Conservation (phyloP, 2,329 filamentous ascomycete genomes). For the Helotiales sp. region DNA sequence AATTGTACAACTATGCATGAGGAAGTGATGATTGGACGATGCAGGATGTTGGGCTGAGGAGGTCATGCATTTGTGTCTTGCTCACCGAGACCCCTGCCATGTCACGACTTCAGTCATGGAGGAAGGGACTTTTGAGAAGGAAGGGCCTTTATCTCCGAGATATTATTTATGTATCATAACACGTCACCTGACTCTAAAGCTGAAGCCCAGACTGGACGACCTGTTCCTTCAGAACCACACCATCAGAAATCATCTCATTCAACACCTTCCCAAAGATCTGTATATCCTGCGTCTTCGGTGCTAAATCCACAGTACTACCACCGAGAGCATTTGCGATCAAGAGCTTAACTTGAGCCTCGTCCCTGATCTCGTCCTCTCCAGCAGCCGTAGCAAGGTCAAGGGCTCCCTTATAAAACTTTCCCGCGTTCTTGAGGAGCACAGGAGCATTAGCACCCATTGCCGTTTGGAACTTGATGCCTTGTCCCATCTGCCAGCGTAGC, state of each 20-base stretch:
- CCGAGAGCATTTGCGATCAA: constrained; percentile 47
- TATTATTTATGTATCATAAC: too few species aligned
- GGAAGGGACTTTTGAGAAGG: too few species aligned
- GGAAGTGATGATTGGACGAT: too few species aligned
- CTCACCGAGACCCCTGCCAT: too few species aligned
- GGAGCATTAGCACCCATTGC: constrained; percentile 42
- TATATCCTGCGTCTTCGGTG: not conserved
- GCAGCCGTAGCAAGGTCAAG: constrained; percentile 35
- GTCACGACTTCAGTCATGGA: too few species aligned
- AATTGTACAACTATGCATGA: too few species aligned
- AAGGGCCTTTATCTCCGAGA: too few species aligned
- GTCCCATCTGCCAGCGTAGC: constrained; percentile 50
- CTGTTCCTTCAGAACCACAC: too few species aligned
- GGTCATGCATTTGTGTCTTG: too few species aligned
- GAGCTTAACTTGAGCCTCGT: constrained; percentile 47
- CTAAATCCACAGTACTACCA: constrained; percentile 38
- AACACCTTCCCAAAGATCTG: not conserved
- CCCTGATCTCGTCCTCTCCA: constrained; percentile 43
- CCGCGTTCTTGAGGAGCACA: constrained; percentile 54
- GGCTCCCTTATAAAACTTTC: constrained; percentile 58
- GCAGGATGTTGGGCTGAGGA: too few species aligned
- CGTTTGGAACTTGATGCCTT: constrained; percentile 40
- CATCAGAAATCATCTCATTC: not conserved
- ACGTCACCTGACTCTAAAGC: too few species aligned
- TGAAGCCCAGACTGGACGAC: too few species aligned